A percentile compares a stretch with the other conserved stretches of the same genome.
Evolutionary conservation across 805 yeast genomes (phyloP).

Genomic region (Pichia insulana): DNA sequence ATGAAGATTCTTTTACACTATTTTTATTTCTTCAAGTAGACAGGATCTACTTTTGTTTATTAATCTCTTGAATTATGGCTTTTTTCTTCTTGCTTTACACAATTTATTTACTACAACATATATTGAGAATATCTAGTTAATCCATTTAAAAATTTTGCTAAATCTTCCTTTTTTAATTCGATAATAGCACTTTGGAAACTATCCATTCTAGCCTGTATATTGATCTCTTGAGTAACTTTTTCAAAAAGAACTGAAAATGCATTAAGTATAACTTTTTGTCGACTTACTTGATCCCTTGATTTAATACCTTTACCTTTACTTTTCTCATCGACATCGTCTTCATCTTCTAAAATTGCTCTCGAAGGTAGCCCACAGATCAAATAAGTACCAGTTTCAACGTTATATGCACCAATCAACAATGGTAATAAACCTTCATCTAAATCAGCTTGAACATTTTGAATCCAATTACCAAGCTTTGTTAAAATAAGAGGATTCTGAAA

Average conservation of each 20-base stretch:
- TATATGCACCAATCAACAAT: slow-evolving; percentile 76
- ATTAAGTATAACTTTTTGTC: slow-evolving; percentile 48
- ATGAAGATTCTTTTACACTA: not conserved
- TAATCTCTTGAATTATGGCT: too few species aligned
- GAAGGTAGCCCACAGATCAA: slow-evolving; percentile 88
- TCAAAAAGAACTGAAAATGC: slow-evolving; percentile 89
- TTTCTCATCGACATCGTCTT: slow-evolving; percentile 10
- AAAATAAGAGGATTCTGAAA: slow-evolving; percentile 84
- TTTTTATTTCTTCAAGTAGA: not conserved
- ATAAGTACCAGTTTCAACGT: slow-evolving; percentile 64
- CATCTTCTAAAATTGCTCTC: slow-evolving; percentile 42
- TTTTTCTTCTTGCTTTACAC: too few species aligned
- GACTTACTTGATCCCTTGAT: slow-evolving; percentile 21
- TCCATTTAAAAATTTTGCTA: slow-evolving; percentile 72
- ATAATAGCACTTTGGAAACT: slow-evolving; percentile 92
- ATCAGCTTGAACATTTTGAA: slow-evolving; percentile 82
- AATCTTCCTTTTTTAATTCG: slow-evolving; percentile 80
- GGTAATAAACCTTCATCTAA: slow-evolving; percentile 64
- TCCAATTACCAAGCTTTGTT: slow-evolving; percentile 81
- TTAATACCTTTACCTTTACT: slow-evolving; percentile 19
- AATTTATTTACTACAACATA: slow-evolving; percentile 4
- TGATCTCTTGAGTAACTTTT: slow-evolving; percentile 72
- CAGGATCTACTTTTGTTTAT: too few species aligned
- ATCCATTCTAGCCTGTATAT: slow-evolving; percentile 84
- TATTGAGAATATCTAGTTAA: slow-evolving; percentile 12